Conservation (phyloP, 331 rosid genomes). For the Ulmus americana region DNA sequence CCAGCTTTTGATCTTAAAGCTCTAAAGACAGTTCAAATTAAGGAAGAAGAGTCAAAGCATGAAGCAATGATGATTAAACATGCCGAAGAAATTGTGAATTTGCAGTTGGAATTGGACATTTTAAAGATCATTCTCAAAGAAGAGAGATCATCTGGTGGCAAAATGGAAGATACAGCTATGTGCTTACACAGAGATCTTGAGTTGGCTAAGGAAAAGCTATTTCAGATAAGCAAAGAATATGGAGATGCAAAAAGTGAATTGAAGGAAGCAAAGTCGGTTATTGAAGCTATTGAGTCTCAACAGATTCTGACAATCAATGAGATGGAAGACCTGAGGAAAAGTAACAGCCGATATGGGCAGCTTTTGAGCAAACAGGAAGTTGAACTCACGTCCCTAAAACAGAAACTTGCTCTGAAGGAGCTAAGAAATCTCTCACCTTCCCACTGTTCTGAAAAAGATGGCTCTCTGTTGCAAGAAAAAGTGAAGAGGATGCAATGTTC, state of each 20-base stretch:
- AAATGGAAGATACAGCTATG: conserved; percentile 46
- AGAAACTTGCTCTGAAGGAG: conserved; percentile 43
- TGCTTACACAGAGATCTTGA: conserved; percentile 50
- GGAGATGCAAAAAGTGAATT: conserved; percentile 47
- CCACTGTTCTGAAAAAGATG: conserved; percentile 29
- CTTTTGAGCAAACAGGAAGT: conserved; percentile 52
- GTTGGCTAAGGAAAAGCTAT: conserved; percentile 36
- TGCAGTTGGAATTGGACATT: conserved; percentile 74
- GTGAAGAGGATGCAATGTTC: conserved; percentile 78
- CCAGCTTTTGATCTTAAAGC: conserved; percentile 28
- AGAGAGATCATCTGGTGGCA: conserved; percentile 47
- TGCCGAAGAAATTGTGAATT: conserved; percentile 65
- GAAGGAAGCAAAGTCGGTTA: conserved; percentile 54
- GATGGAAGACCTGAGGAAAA: conserved; percentile 60
- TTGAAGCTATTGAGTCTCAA: conserved; percentile 78
- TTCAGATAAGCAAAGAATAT: conserved; percentile 35
- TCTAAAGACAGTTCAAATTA: conserved; percentile 24
- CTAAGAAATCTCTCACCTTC: conserved; percentile 35
- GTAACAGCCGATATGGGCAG: conserved; percentile 37
- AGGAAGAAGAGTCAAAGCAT: conserved; percentile 25
- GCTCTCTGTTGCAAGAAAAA: conserved; percentile 46
- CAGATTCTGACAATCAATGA: conserved; percentile 66
- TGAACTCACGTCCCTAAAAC: conserved; percentile 59
- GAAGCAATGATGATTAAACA: conserved; percentile 37
- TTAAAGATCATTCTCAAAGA: conserved; percentile 71